Percentiles rank a stretch among this genome's conserved stretches.
These are phyloP conservation scores for Pezicula radicicola DNA, from an alignment of 2,329 filamentous ascomycete genomes.

Conservation along the genomic window DNA sequence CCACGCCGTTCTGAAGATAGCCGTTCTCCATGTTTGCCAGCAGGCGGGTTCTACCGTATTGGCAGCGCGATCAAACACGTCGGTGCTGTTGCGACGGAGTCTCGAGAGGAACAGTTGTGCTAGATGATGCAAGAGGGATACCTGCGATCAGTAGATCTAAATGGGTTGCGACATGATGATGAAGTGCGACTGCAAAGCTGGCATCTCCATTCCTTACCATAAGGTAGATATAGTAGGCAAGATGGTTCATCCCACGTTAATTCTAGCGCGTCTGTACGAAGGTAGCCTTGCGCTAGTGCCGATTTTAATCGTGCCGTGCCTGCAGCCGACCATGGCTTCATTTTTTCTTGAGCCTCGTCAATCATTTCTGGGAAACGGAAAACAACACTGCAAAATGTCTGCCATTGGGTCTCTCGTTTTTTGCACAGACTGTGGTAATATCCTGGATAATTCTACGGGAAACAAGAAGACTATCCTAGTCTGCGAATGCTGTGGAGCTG, in stretches of 20 bases:
- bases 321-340: not conserved
- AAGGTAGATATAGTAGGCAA: too few relatives aligned
- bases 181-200: too few relatives aligned
- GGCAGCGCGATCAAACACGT: not conserved
- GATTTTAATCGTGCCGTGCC: not conserved
- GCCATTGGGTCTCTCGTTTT: conserved; percentile 90
- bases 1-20: conserved; percentile 17
- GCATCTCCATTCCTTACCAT: too few relatives aligned
- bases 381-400: conserved; percentile 59
- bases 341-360: not conserved
- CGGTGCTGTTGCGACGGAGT: not conserved
- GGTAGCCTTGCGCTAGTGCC: not conserved
- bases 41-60: not conserved
- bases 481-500: conserved; percentile 83
- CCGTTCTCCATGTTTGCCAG: conserved; percentile 10
- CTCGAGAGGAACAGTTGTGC: not conserved
- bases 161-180: not conserved
- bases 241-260: too few relatives aligned
- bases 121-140: not conserved
- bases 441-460: conserved; percentile 78
- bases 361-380: not conserved
- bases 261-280: not conserved
- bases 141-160: not conserved
- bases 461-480: conserved; percentile 71
- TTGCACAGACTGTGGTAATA: conserved; percentile 88